Conservation (phyloP, 2,329 filamentous ascomycete species). For the Trichoderma arundinaceum region DNA sequence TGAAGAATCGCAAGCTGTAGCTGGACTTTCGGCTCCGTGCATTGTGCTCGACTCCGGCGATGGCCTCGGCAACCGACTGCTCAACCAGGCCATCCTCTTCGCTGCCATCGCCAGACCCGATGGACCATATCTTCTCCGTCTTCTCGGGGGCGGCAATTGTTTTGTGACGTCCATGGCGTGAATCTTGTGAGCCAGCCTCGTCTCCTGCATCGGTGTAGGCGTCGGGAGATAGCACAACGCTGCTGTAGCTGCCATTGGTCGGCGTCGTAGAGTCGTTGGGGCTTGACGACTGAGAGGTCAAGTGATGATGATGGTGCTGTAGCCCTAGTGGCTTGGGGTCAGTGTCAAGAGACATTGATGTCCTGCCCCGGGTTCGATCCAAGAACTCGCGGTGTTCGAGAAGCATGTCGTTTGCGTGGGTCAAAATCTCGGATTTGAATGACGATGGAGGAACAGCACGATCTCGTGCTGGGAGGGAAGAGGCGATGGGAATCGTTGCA, state of each 20-base stretch:
- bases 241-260: constrained; percentile 35
- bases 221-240: constrained; percentile 31
- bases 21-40: constrained; percentile 71
- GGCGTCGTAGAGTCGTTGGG: constrained; percentile 40
- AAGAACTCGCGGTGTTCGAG: constrained; percentile 45
- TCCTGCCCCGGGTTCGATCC: constrained; percentile 40
- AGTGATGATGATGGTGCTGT: constrained; percentile 32
- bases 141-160: constrained; percentile 54
- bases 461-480: constrained; percentile 40
- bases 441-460: constrained; percentile 43
- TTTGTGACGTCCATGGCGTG: constrained; percentile 20
- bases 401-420: constrained; percentile 47
- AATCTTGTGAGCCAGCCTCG: constrained; percentile 22
- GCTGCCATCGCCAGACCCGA: constrained; percentile 57
- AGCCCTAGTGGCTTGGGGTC: constrained; percentile 40
- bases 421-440: constrained; percentile 42
- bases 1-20: constrained; percentile 70
- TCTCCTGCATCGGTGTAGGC: constrained; percentile 33
- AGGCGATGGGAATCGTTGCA: constrained; percentile 42
- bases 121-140: constrained; percentile 69
- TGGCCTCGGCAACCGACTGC: constrained; percentile 66
- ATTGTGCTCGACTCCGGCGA: constrained; percentile 66
- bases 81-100: constrained; percentile 65
- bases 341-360: constrained; percentile 46
- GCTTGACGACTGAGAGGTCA: constrained; percentile 39